These are phyloP conservation scores for Chaetomium sp. DNA, from an alignment of 2,329 filamentous ascomycete species.

Conservation along the genomic window DNA sequence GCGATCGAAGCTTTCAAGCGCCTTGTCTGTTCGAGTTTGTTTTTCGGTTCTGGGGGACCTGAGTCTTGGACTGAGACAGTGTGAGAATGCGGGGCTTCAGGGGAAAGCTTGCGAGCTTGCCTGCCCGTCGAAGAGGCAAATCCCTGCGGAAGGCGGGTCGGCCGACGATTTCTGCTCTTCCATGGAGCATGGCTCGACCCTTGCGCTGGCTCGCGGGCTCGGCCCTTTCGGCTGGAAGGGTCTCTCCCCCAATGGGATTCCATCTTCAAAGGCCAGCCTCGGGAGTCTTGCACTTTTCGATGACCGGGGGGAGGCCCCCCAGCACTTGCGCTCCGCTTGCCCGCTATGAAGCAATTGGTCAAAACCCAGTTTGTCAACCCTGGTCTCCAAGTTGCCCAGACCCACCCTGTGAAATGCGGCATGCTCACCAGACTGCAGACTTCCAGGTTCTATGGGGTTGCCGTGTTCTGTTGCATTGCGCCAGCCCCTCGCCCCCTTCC, in stretches of 20 bases:
- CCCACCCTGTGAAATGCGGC: constrained; percentile 15
- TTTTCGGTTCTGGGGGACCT: too few species aligned
- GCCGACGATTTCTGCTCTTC: too few species aligned
- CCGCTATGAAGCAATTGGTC: constrained; percentile 11
- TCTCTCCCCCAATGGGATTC: constrained; percentile 17
- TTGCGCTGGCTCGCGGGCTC: constrained; percentile 10
- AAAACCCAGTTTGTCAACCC: background rate
- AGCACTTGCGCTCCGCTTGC: constrained; percentile 12
- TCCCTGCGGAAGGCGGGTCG: constrained; percentile 1
- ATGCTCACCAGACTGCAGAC: background rate
- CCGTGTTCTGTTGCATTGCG: constrained; percentile 8
- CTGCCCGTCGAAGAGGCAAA: background rate
- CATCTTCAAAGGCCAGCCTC: constrained; percentile 14
- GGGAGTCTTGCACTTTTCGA: constrained; percentile 18
- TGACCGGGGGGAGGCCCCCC: constrained; percentile 8
- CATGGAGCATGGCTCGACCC: background rate
- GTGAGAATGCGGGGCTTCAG: background rate
- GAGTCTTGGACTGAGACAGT: background rate
- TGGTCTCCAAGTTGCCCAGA: background rate
- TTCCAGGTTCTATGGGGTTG: constrained; percentile 1
- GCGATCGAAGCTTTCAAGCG: background rate
- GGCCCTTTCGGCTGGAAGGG: constrained; percentile 11
- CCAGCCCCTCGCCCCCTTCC: background rate
- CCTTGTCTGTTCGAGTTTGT: background rate
- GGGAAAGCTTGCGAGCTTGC: background rate